Conservation (phyloP, 202 grass and related monocot species). For the Setaria italica region DNA sequence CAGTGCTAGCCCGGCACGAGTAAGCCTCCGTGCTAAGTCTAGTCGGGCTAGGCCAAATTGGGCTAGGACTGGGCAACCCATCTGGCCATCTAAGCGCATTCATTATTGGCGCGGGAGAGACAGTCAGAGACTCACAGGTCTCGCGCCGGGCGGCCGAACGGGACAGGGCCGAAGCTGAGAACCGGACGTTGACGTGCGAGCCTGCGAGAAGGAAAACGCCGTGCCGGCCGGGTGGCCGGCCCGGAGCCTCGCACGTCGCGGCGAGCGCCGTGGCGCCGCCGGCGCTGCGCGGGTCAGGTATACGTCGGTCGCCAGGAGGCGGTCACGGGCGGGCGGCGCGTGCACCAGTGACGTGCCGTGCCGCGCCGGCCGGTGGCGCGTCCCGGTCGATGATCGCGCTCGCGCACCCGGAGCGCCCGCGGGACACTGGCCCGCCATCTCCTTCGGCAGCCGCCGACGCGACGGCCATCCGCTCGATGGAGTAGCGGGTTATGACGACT, state of each 20-base stretch:
- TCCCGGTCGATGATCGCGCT: slow-evolving; percentile 51
- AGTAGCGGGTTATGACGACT: background rate
- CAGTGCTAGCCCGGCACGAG: too few relatives aligned
- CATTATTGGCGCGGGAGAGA: slow-evolving; percentile 16
- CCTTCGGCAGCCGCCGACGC: slow-evolving; percentile 11
- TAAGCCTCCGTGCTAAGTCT: too few relatives aligned
- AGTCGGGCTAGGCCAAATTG: too few relatives aligned
- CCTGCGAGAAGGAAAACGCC: background rate
- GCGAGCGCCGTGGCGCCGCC: background rate
- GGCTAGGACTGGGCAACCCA: too few relatives aligned
- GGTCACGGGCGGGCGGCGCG: slow-evolving; percentile 1
- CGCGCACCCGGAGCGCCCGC: slow-evolving; percentile 30
- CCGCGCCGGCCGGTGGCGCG: slow-evolving; percentile 32
- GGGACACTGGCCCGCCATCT: slow-evolving; percentile 31
- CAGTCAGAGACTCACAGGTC: slow-evolving; percentile 12
- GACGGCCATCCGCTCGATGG: slow-evolving; percentile 28
- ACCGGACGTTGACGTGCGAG: slow-evolving; percentile 37
- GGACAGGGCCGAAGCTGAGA: background rate
- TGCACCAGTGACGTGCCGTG: background rate
- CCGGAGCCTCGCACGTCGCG: background rate
- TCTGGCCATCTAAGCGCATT: background rate
- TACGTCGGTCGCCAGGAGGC: background rate
- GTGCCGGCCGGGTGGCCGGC: background rate
- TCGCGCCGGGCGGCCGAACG: background rate
- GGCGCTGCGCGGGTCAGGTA: background rate